Base-by-base conservation (phyloP, 495 filamentous ascomycete genomes). In the Hypoxylon lienhwacheense region DNA sequence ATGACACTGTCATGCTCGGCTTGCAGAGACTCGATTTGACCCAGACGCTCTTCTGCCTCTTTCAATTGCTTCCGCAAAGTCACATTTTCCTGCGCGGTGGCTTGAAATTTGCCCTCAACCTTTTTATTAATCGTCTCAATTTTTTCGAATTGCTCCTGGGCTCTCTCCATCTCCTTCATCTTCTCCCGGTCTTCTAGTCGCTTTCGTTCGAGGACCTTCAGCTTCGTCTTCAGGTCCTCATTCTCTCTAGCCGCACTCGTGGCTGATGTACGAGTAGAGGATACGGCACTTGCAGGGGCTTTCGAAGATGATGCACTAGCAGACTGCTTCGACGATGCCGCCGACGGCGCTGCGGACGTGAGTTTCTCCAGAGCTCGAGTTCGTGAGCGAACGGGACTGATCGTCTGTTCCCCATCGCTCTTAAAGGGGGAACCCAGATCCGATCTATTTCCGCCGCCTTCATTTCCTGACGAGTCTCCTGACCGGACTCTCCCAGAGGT, bases 81-180 rank as follows among this genome's bases (percentile, higher is more conserved):
- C 3, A 72, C 73, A 45, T 89, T 82, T 55, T 97, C 93, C 59
- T 88, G 82, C 57, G 90, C 86, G 50, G 91, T 90, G 0, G 88
- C 82, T 55, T 95, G 89, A 50, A 88, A 91, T 67, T 97, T 97
- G 10, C 84, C 79, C 68, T 93, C 89, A 43, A 98, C 70, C 53
- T 93, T 98, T 64, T 95, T 87, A 29, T 97, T 95, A 57, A 97
- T 91, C 1, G 71, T 73, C 64, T 96, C 88, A 50, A 90, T 95
- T 49, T 89, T 89, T 63, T 96, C 90, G 7, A 86, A 80, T 60
- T 97, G 91, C 7, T 79, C 71, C 62, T 91, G 85, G 26, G 90
- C 65, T 51, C 83, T 81, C 32, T 98, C 91, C 25, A 97, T 66
- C 1, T 64, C 73, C 60, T 90, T 95, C 37, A 96, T 70, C 64